Conservation (phyloP, 2,329 filamentous ascomycete species). For the Monilinia laxa region DNA sequence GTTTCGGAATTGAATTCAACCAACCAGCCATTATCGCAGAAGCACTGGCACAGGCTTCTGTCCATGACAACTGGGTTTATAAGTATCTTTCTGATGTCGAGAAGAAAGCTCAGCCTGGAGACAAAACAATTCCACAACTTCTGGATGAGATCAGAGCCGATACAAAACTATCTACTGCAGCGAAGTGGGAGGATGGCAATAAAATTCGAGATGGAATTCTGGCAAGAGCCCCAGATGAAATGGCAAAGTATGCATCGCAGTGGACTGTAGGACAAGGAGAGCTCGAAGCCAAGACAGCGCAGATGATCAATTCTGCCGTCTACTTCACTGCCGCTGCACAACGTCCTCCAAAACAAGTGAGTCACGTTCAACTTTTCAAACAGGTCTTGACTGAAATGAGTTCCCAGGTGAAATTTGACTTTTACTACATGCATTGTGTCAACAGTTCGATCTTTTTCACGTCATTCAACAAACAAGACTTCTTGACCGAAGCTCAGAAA, state of each 20-base stretch:
- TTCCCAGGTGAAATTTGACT: conserved; percentile 69
- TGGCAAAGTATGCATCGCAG: conserved; percentile 59
- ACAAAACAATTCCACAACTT: conserved; percentile 56
- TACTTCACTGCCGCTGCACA: conserved; percentile 55
- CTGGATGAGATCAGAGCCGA: conserved; percentile 59
- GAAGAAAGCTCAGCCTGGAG: conserved; percentile 43
- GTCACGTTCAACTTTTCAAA: neutral
- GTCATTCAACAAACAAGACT: conserved; percentile 59
- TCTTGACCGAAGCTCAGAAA: conserved; percentile 61
- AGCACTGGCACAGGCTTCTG: conserved; percentile 72
- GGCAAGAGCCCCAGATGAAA: conserved; percentile 59
- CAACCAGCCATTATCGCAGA: conserved; percentile 81
- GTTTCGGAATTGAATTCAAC: conserved; percentile 78
- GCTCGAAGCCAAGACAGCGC: conserved; percentile 52
- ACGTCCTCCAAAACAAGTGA: conserved; percentile 54
- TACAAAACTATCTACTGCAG: conserved; percentile 55
- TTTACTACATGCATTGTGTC: conserved; percentile 77
- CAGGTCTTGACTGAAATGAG: neutral
- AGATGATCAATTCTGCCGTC: conserved; percentile 68
- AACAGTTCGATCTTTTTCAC: conserved; percentile 74
- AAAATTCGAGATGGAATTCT: conserved; percentile 71
- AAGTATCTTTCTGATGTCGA: conserved; percentile 56
- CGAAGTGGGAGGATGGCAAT: conserved; percentile 55
- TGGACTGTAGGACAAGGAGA: conserved; percentile 56
- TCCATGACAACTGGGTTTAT: conserved; percentile 59